Conservation (phyloP, 805 yeast genomes). For the Candida patagonica region DNA sequence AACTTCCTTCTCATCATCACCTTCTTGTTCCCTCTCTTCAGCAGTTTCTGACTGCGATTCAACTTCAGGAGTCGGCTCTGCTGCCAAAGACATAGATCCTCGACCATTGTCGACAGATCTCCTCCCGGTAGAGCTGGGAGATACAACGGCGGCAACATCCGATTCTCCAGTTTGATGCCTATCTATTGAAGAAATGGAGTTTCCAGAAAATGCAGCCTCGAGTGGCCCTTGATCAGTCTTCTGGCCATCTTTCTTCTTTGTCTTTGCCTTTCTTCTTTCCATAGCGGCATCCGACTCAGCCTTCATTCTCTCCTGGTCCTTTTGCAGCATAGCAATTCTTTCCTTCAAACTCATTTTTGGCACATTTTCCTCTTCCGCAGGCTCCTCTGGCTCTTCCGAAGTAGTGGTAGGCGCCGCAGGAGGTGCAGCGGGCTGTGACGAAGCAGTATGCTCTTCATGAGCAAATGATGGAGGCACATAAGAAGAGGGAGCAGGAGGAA, state of each 20-base stretch:
- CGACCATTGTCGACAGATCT: background rate
- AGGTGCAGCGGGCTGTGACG: slow-evolving; percentile 6
- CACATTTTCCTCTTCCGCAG: slow-evolving; percentile 38
- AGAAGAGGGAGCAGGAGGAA: slow-evolving; percentile 44
- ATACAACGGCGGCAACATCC: background rate
- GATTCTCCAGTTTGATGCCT: slow-evolving; percentile 1
- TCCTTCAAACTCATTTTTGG: slow-evolving; percentile 82
- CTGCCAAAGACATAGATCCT: background rate
- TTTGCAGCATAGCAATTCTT: slow-evolving; percentile 74
- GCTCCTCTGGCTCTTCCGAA: slow-evolving; percentile 11
- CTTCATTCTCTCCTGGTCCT: slow-evolving; percentile 71
- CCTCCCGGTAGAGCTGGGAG: background rate
- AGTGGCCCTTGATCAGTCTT: slow-evolving; percentile 2
- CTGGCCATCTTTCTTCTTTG: slow-evolving; percentile 22
- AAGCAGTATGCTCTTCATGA: slow-evolving; percentile 4
- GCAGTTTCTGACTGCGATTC: slow-evolving; percentile 6
- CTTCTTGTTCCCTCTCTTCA: slow-evolving; percentile 4
- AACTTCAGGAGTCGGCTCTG: background rate
- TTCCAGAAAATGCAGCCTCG: slow-evolving; percentile 2
- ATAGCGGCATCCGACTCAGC: slow-evolving; percentile 52
- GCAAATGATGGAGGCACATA: slow-evolving; percentile 38
- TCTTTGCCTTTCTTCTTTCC: slow-evolving; percentile 35
- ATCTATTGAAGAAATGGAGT: background rate
- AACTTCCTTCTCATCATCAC: slow-evolving; percentile 10
- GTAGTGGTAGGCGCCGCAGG: slow-evolving; percentile 2